phyloP scores from a whole-genome alignment of 208 protist species.

The Wallacemonas sp. region DNA sequence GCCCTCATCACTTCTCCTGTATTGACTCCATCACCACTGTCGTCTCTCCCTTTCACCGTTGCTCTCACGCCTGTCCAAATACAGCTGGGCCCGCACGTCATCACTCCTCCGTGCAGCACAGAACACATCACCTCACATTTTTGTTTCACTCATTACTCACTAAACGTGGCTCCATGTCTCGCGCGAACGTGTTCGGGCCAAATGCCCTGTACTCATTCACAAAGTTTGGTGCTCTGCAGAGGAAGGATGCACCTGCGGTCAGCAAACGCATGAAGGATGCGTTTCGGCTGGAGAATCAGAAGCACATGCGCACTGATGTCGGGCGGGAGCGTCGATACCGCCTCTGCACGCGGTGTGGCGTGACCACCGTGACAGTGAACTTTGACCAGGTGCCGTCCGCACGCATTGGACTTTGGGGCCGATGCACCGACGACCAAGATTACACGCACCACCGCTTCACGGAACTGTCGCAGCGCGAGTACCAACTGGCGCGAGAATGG shows the following conservation, averaged over 20 bases:
- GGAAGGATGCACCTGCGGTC: constrained; percentile 35
- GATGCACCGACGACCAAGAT: constrained; percentile 76
- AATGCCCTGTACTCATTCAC: constrained; percentile 86
- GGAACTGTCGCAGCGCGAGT: constrained; percentile 73
- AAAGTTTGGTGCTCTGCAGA: constrained; percentile 75
- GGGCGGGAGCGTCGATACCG: constrained; percentile 77
- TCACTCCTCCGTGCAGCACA: no score
- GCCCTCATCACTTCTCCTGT: no score
- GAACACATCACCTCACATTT: no score
- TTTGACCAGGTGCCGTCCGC: constrained; percentile 82
- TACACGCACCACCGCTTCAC: constrained; percentile 87
- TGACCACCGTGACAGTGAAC: constrained; percentile 87
- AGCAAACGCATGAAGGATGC: constrained; percentile 80
- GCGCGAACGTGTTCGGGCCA: constrained; percentile 75
- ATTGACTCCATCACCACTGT: no score
- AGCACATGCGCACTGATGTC: constrained; percentile 70
- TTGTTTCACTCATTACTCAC: no score
- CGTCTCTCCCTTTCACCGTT: no score
- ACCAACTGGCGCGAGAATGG: constrained; percentile 71
- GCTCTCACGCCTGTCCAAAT: no score
- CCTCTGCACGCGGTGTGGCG: constrained; percentile 81
- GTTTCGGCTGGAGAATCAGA: constrained; percentile 83
- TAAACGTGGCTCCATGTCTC: constrained; percentile 63
- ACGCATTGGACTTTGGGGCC: constrained; percentile 84
- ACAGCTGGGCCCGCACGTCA: no score